Evolutionary conservation across 1,284 basidiomycete genomes (phyloP).

Genomic region (Tilletia caries): DNA sequence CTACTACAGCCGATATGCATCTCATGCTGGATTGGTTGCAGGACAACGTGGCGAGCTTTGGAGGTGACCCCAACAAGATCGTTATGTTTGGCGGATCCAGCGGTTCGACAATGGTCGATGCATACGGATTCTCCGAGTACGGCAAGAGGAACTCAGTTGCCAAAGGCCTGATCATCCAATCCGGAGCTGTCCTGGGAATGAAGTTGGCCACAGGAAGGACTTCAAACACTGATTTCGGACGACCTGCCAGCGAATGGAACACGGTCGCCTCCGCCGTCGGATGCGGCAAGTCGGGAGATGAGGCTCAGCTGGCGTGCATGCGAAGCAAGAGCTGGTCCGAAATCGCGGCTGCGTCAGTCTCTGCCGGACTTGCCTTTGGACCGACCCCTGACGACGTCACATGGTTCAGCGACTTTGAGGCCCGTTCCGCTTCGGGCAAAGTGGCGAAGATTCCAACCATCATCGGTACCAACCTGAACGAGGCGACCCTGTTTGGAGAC

Average conservation of each 20-base stretch:
- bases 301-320: constrained; percentile 12
- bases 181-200: constrained; percentile 24
- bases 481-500: constrained; percentile 22
- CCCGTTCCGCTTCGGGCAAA: background rate
- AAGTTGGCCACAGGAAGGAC: constrained; percentile 15
- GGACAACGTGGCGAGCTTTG: constrained; percentile 10
- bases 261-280: background rate
- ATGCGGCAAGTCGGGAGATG: background rate
- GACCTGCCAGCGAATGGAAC: constrained; percentile 7
- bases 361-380: background rate
- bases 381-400: background rate
- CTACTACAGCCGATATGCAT: constrained; percentile 8
- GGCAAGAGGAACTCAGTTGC: constrained; percentile 25
- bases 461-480: background rate
- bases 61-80: constrained; percentile 12
- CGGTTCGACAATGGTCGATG: constrained; percentile 20
- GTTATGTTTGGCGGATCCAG: constrained; percentile 14
- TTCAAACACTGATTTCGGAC: background rate
- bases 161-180: constrained; percentile 13
- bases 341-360: background rate
- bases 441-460: background rate
- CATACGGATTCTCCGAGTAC: constrained; percentile 27
- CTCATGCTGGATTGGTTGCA: constrained; percentile 13
- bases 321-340: constrained; percentile 5
- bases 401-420: background rate